Evolutionary conservation across 2,329 filamentous ascomycete species (phyloP).

Genomic region (Hypocrella siamensis): DNA sequence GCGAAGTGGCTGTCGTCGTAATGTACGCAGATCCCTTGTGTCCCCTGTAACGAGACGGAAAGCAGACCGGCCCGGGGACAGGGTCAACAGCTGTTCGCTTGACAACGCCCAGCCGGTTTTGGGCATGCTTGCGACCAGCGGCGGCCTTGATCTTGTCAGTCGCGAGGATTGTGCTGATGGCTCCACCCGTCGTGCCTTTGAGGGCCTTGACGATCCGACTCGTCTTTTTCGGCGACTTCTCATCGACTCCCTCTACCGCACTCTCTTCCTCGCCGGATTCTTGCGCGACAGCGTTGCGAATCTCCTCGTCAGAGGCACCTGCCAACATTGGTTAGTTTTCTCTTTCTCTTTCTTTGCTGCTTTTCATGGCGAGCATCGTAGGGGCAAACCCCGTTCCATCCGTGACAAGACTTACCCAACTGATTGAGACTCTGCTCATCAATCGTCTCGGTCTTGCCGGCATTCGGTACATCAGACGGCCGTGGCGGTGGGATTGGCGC

Average conservation of each 20-base stretch:
- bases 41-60: conserved; percentile 55
- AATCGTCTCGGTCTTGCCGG: conserved; percentile 24
- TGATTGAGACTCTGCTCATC: conserved; percentile 22
- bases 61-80: conserved; percentile 63
- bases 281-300: conserved; percentile 42
- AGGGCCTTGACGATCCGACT: conserved; percentile 29
- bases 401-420: conserved; percentile 14
- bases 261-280: conserved; percentile 21
- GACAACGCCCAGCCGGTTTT: not conserved
- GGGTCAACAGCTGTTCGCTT: not conserved
- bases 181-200: not conserved
- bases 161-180: not conserved
- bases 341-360: not conserved
- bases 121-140: not conserved
- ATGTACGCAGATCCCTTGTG: conserved; percentile 60
- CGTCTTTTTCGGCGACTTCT: conserved; percentile 27
- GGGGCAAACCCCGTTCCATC: no score
- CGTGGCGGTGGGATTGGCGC: conserved; percentile 55
- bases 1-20: conserved; percentile 48
- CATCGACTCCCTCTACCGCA: conserved; percentile 16
- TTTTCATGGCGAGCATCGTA: no score
- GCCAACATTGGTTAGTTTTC: conserved; percentile 29
- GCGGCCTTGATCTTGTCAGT: not conserved
- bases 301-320: conserved; percentile 29
- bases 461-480: conserved; percentile 13